Conservation (phyloP, 2,329 filamentous ascomycete species). For the Hypomyces perniciosus region DNA sequence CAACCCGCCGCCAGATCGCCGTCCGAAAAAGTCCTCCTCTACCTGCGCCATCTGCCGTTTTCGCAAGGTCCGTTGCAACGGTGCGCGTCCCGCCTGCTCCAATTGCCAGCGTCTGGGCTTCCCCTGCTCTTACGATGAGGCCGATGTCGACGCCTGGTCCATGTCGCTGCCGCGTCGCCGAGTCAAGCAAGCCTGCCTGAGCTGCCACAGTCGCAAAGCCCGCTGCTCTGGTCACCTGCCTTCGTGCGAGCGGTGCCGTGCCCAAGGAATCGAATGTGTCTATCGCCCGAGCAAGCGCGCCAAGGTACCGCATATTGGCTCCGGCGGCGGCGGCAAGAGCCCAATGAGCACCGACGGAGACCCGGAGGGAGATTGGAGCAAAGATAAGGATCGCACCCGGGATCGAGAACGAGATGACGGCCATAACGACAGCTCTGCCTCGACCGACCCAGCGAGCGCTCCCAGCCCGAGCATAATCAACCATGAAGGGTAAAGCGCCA, state of each 20-base stretch:
- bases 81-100: conserved; percentile 46
- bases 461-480: conserved; percentile 29
- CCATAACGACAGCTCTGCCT: conserved; percentile 29
- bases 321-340: conserved; percentile 21
- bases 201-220: conserved; percentile 53
- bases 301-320: conserved; percentile 19
- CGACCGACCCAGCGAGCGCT: conserved; percentile 28
- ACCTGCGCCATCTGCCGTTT: conserved; percentile 51
- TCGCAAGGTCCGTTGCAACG: conserved; percentile 55
- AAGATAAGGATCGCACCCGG: conserved; percentile 1
- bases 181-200: conserved; percentile 51
- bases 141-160: conserved; percentile 35
- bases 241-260: conserved; percentile 44
- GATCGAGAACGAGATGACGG: conserved; percentile 21
- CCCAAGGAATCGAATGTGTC: conserved; percentile 50
- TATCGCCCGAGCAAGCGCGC: conserved; percentile 45
- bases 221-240: conserved; percentile 53
- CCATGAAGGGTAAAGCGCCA: conserved; percentile 29
- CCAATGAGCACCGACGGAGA: conserved; percentile 31
- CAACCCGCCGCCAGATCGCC: conserved; percentile 22
- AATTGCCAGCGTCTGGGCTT: conserved; percentile 55
- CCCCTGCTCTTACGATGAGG: conserved; percentile 50
- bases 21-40: conserved; percentile 37
- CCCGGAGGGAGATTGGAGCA: conserved; percentile 15
- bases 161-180: conserved; percentile 46